Conservation (phyloP, 306 rosid genomes). For the Erythrophleum fordii region DNA sequence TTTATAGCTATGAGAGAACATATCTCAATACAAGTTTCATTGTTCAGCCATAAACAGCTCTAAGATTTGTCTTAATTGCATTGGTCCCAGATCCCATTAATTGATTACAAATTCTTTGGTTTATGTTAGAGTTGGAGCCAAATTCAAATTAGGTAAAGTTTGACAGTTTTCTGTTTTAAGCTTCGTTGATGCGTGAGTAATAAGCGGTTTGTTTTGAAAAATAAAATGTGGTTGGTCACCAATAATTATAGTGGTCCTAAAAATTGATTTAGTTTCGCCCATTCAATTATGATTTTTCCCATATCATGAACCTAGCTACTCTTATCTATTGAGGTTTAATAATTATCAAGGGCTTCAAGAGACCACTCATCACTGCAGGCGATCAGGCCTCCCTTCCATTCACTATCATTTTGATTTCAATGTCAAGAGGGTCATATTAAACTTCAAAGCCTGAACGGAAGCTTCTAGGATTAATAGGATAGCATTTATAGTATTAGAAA, state of each 20-base stretch:
- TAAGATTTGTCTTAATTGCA: constrained; percentile 2
- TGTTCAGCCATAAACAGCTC: neutral
- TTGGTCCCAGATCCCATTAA: neutral
- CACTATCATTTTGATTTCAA: neutral
- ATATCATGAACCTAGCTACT: neutral
- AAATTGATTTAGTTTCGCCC: neutral
- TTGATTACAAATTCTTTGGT: neutral
- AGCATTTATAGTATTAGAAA: neutral
- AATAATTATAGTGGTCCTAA: neutral
- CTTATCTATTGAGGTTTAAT: neutral
- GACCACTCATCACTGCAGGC: too few species aligned
- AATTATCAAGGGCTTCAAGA: neutral
- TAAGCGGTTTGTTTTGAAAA: neutral
- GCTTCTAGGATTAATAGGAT: neutral
- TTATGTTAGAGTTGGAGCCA: neutral
- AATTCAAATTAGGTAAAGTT: neutral
- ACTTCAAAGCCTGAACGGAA: neutral
- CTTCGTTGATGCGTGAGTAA: neutral
- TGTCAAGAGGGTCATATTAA: neutral
- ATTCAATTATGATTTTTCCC: neutral
- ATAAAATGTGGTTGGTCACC: neutral
- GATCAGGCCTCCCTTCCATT: neutral
- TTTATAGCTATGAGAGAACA: neutral
- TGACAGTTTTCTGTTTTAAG: neutral
- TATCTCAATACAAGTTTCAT: neutral